A percentile compares a stretch with the other conserved stretches of the same genome.
These are phyloP conservation scores for Bruguiera gymnorhiza DNA, from an alignment of 345 rosid species.

Conservation along the genomic window DNA sequence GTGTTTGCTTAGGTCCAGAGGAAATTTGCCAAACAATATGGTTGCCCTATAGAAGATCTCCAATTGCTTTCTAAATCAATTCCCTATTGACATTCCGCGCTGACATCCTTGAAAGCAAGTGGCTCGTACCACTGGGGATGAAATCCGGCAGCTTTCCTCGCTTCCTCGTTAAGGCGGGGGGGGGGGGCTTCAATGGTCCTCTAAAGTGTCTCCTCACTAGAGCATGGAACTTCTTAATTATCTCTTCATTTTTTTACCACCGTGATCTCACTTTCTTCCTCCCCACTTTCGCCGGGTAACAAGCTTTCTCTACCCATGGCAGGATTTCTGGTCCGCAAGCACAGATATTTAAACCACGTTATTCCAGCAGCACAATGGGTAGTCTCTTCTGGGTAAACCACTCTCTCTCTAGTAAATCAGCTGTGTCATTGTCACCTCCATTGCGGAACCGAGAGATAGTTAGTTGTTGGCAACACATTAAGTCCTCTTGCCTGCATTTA, in stretches of 20 bases:
- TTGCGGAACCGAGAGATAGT: slow-evolving; percentile 76
- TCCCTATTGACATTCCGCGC: background rate
- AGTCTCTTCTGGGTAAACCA: slow-evolving; percentile 82
- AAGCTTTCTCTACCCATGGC: slow-evolving; percentile 15
- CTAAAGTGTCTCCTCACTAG: slow-evolving; percentile 68
- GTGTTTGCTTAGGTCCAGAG: too few species aligned
- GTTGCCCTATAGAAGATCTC: too few species aligned
- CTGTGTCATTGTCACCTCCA: slow-evolving; percentile 77
- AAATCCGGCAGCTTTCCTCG: slow-evolving; percentile 93
- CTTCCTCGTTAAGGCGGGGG: slow-evolving; percentile 46
- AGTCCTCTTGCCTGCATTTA: slow-evolving; percentile 85
- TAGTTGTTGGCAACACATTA: slow-evolving; percentile 67
- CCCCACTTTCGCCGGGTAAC: slow-evolving; percentile 19
- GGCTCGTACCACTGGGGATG: slow-evolving; percentile 88
- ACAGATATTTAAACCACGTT: slow-evolving; percentile 79
- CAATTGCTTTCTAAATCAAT: background rate
- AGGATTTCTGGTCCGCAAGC: slow-evolving; percentile 43
- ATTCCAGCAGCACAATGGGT: slow-evolving; percentile 97
- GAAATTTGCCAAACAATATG: too few species aligned
- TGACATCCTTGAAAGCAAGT: slow-evolving; percentile 56
- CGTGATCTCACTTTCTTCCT: slow-evolving; percentile 19
- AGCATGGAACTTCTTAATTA: slow-evolving; percentile 59
- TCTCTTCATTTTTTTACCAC: slow-evolving; percentile 42
- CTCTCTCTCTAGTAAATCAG: slow-evolving; percentile 55
- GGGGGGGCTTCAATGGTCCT: slow-evolving; percentile 96